These are phyloP conservation scores for Hypomontagnella monticulosa DNA, from an alignment of 495 filamentous ascomycete genomes.

Conservation along the genomic window DNA sequence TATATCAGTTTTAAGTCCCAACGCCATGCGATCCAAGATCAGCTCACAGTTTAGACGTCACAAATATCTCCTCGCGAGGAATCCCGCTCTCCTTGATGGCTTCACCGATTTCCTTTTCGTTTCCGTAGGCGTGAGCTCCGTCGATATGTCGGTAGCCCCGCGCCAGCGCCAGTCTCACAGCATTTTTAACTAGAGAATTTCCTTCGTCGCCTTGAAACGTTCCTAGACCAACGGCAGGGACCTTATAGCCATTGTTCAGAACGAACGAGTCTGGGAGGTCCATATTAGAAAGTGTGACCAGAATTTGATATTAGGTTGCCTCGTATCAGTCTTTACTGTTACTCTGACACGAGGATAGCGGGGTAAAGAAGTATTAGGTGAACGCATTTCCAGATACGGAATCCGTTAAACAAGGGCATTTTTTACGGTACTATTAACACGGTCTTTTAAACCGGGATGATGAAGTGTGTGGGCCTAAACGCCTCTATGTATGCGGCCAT, in stretches of 20 bases:
- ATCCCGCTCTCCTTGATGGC: slow-evolving; percentile 52
- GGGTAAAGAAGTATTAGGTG: too few species aligned
- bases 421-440: too few species aligned
- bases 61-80: slow-evolving; percentile 49
- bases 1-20: too few species aligned
- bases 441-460: too few species aligned
- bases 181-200: slow-evolving; percentile 46
- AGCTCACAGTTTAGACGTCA: slow-evolving; percentile 50
- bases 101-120: slow-evolving; percentile 53
- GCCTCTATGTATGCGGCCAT: too few species aligned
- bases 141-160: slow-evolving; percentile 55
- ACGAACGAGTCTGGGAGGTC: neutral
- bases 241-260: slow-evolving; percentile 40
- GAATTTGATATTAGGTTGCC: too few species aligned
- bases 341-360: too few species aligned
- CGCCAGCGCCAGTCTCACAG: slow-evolving; percentile 47
- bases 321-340: too few species aligned
- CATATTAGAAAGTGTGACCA: too few species aligned
- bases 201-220: slow-evolving; percentile 43
- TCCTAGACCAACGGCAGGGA: slow-evolving; percentile 46
- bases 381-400: too few species aligned
- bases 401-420: too few species aligned
- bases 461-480: too few species aligned
- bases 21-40: neutral
- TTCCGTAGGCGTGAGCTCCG: slow-evolving; percentile 52